Base-by-base conservation (phyloP, 495 filamentous ascomycete species). In the Neurospora pannonica region DNA sequence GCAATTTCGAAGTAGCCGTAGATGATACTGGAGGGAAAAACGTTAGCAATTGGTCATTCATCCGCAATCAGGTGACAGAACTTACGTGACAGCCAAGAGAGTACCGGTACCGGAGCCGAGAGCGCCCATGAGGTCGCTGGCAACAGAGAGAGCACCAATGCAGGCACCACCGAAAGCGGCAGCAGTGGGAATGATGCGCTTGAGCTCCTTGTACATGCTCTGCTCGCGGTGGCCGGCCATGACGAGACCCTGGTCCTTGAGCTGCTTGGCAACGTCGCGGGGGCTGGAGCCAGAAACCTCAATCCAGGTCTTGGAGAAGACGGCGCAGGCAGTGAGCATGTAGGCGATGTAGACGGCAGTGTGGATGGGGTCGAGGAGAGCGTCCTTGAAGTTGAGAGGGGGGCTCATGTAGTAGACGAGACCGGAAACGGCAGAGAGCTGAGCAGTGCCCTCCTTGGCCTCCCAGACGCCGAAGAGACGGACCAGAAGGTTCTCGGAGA, bases 231-330 rank as follows among this genome's bases (percentile, higher is more conserved):
- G 97, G 76, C 97, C 97, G 78, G 97, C 96, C 97, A 99, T 99
- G 79, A 98, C 94, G 70, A 99, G 91, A 79, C 97, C 95, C 85
- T 98, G 95, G 81, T 98, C 97, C 90, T 99, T 99, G 81, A 99
- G 90, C 86, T 99, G 97, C 91, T 99, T 99, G 77, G 97, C 97
- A 76, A 99, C 97, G 81, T 99, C 97, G 82, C 97, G 92, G 34
- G 97, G 97, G 84, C 92, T 93, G 74, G 95, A 97, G 82, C 97
- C 97, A 42, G 95, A 98, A 75, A 99, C 97, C 85, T 99, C 97
- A 81, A 99, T 98, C 97, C 96, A 99, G 34, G 96, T 98, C 93
- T 98, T 99, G 84, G 94, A 97, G 89, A 99, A 99, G 81, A 98
- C 89, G 71, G 97, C 97, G 79, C 97, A 99, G 76, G 97, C 97